Base-by-base conservation (phyloP, 2,329 filamentous ascomycete genomes). In the Boeremia exigua region DNA sequence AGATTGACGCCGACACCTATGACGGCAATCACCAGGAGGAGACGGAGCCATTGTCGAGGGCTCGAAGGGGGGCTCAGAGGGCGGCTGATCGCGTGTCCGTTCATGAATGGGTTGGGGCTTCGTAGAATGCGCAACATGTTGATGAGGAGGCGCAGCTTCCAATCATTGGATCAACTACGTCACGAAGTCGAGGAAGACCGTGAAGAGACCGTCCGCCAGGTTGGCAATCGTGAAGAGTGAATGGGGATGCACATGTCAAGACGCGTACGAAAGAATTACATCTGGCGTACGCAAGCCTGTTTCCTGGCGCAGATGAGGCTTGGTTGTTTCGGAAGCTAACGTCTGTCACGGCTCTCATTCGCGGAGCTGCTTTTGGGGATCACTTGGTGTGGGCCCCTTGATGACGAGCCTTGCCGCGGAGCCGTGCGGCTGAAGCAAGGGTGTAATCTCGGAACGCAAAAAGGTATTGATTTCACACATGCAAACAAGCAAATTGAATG, bases 1-100 rank as follows among this genome's bases (percentile, higher is more conserved):
- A 56, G 47, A 14, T 63, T 59, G 33, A 57, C 29, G 8, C 47
- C 37, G 11, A 61, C 29, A 14, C 46, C 43, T 29, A 63, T 34
- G 15, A 54, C 14, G 11, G 58, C 46, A 1, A 63, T 27, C 7
- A 40, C 19, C 15, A 58, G 29, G 3, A 58, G 17, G n/a, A 53
- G 30, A 23, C 59, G 59, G 7, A 48, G 36, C 56, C 56, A 59
- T 28, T 36, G 51, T 7, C 49, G 40, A 12, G 53, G 47, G 29
- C 34, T 47, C 23, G 33, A 29, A 38, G 34, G 29, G 32, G 38
- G 27, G 46, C 46, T 55, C 29, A 47, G 42, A 46, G 47, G 30
- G 14, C 17, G 17, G n/a, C 42, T 50, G 15, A 48, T 56, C 37
- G 53, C 37, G 47, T 32, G 40, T 19, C 55, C 46, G 30, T 48